phyloP scores from a whole-genome alignment of 2,329 filamentous ascomycete genomes.

The Colletotrichum simmondsii region DNA sequence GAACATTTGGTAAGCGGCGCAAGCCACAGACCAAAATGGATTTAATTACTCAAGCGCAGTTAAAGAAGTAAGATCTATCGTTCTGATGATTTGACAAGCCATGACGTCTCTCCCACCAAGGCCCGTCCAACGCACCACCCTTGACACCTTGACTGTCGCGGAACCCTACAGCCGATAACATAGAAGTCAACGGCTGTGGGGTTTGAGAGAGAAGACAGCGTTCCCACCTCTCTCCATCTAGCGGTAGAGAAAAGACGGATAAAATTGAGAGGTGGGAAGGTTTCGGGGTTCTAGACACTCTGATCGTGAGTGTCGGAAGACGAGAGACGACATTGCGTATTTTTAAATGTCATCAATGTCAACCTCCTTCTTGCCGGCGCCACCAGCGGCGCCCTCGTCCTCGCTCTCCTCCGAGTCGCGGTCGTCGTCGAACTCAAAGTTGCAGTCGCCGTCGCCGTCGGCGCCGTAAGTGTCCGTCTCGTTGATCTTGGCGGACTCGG shows the following conservation, averaged over 20 bases:
- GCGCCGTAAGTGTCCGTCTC: conserved; percentile 96
- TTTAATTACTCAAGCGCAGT: conserved; percentile 19
- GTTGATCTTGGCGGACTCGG: conserved; percentile 99
- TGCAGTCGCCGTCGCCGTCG: conserved; percentile 93
- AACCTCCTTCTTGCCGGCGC: conserved; percentile 78
- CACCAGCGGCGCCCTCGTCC: conserved; percentile 63
- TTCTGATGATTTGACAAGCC: conserved; percentile 45
- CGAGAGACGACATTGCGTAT: conserved; percentile 24
- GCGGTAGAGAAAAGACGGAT: conserved; percentile 3
- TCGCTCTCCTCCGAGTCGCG: conserved; percentile 69
- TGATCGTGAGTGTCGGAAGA: background rate
- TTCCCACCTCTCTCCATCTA: conserved; percentile 42
- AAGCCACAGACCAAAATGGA: background rate
- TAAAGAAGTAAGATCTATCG: conserved; percentile 21
- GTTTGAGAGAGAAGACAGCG: conserved; percentile 76
- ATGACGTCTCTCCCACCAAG: conserved; percentile 73
- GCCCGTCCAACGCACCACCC: conserved; percentile 48
- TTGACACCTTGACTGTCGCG: conserved; percentile 56
- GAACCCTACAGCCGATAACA: conserved; percentile 39
- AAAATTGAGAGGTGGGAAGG: conserved; percentile 22
- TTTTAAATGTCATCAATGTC: conserved; percentile 96
- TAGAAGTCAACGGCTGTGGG: conserved; percentile 31
- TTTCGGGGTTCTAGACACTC: conserved; percentile 21
- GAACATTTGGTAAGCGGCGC: background rate
- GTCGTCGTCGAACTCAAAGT: conserved; percentile 99